A percentile compares a stretch with the other conserved stretches of the same genome.
phyloP scores from a whole-genome alignment of 2,329 filamentous ascomycete genomes.

The Fusarium sp. region DNA sequence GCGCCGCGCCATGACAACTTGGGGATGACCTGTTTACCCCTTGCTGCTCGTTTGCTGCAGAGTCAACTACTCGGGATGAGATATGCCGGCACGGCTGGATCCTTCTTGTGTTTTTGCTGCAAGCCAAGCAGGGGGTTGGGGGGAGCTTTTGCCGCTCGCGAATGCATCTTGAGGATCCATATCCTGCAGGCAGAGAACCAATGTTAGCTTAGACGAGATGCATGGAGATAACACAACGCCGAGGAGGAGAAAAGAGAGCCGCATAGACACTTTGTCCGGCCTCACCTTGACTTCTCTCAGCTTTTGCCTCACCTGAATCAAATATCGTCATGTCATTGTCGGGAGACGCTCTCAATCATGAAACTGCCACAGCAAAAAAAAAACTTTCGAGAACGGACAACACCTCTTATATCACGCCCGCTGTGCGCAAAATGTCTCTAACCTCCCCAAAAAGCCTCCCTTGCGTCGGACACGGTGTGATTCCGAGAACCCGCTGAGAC shows the following conservation, averaged over 20 bases:
- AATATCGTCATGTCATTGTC: neutral
- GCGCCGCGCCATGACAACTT: conserved; percentile 1
- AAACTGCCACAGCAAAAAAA: neutral
- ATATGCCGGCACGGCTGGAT: conserved; percentile 1
- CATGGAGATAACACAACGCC: neutral
- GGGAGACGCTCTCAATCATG: neutral
- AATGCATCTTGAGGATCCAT: neutral
- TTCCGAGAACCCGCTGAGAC: neutral
- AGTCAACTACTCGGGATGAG: neutral
- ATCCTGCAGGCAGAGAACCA: neutral
- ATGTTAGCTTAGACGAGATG: neutral
- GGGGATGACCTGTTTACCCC: neutral
- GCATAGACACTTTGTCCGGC: neutral
- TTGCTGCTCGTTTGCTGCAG: neutral
- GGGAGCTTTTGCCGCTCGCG: neutral
- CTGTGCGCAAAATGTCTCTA: neutral
- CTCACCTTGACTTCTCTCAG: neutral
- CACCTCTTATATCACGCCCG: neutral
- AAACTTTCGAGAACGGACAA: neutral
- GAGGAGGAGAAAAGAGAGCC: neutral
- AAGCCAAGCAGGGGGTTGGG: neutral
- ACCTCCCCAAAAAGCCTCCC: neutral
- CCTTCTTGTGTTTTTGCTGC: neutral
- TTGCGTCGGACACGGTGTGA: neutral
- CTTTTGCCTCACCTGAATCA: neutral